Percentiles rank a stretch among this genome's conserved stretches.
phyloP scores from a whole-genome alignment of 169 alveolate species.

The Perkinsus olseni region DNA sequence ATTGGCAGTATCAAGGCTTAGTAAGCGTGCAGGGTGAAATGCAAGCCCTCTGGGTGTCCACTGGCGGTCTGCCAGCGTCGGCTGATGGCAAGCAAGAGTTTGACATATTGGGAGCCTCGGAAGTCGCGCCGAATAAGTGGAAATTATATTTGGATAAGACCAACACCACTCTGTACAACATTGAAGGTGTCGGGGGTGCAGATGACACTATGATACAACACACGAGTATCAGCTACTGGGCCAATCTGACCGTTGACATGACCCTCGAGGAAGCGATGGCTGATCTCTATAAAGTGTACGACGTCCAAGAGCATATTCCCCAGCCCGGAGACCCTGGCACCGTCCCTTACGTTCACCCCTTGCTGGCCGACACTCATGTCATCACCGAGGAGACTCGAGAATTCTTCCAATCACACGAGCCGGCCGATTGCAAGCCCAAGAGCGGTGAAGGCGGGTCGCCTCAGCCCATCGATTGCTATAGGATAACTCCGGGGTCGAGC shows the following conservation, averaged over 20 bases:
- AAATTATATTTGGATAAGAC: neutral
- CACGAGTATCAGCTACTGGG: neutral
- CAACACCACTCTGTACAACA: neutral
- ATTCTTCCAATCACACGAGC: neutral
- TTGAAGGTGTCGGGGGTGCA: neutral
- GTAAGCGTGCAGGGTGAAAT: neutral
- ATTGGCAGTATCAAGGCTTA: neutral
- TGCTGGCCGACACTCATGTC: neutral
- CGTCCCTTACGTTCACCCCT: neutral
- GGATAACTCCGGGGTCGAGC: neutral
- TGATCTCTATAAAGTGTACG: neutral
- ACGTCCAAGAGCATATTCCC: neutral
- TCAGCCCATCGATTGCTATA: neutral
- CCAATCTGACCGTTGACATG: neutral
- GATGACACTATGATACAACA: neutral
- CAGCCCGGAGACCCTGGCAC: neutral
- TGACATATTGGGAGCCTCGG: neutral
- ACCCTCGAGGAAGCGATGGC: neutral
- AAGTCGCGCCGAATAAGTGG: neutral
- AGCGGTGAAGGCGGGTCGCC: neutral
- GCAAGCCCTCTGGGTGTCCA: neutral
- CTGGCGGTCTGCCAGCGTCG: neutral
- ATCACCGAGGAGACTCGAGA: neutral
- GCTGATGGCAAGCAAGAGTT: neutral
- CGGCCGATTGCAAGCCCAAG: neutral